A percentile compares a stretch with the other conserved stretches of the same genome.
Conservation (phyloP, 2,329 filamentous ascomycete species). For the Penicillium sp. region DNA sequence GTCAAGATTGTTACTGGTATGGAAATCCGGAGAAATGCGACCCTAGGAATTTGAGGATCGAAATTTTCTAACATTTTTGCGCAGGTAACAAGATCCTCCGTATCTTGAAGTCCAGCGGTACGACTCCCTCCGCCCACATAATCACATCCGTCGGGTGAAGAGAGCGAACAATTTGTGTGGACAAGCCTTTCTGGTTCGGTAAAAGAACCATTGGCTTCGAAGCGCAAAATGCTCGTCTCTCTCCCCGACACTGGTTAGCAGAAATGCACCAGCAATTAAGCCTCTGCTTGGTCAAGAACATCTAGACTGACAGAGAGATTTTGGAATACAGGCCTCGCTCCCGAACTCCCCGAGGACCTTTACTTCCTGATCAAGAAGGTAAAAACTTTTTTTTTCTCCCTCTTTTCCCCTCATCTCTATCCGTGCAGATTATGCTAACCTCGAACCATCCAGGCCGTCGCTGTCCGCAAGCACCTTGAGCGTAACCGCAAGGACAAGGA, state of each 20-base stretch:
- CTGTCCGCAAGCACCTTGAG: slow-evolving; percentile 99
- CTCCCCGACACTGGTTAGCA: slow-evolving; percentile 26
- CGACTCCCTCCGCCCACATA: slow-evolving; percentile 39
- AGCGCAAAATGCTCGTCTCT: slow-evolving; percentile 9
- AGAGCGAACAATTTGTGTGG: slow-evolving; percentile 16
- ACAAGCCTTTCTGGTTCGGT: slow-evolving; percentile 11
- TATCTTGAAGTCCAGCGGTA: slow-evolving; percentile 98
- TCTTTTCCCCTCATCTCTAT: background rate
- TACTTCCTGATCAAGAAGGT: slow-evolving; percentile 99
- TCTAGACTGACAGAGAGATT: slow-evolving; percentile 85
- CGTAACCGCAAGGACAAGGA: slow-evolving; percentile 99
- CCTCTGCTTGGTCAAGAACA: slow-evolving; percentile 78
- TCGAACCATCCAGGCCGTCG: slow-evolving; percentile 67
- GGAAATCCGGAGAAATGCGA: slow-evolving; percentile 32
- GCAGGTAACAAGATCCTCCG: slow-evolving; percentile 98
- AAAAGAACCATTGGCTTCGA: slow-evolving; percentile 1
- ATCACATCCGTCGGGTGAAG: slow-evolving; percentile 29
- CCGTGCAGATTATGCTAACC: slow-evolving; percentile 6
- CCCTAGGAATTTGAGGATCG: background rate
- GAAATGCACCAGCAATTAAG: slow-evolving; percentile 50
- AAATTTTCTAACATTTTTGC: slow-evolving; percentile 42
- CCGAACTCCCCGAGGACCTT: slow-evolving; percentile 98
- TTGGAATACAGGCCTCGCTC: slow-evolving; percentile 84
- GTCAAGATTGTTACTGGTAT: slow-evolving; percentile 96
- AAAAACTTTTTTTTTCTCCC: slow-evolving; percentile 21